Evolutionary conservation across 2,329 filamentous ascomycete species (phyloP), one percentile per base, ranked within the genome.

Genomic region (Ophiocordyceps unilateralis): DNA sequence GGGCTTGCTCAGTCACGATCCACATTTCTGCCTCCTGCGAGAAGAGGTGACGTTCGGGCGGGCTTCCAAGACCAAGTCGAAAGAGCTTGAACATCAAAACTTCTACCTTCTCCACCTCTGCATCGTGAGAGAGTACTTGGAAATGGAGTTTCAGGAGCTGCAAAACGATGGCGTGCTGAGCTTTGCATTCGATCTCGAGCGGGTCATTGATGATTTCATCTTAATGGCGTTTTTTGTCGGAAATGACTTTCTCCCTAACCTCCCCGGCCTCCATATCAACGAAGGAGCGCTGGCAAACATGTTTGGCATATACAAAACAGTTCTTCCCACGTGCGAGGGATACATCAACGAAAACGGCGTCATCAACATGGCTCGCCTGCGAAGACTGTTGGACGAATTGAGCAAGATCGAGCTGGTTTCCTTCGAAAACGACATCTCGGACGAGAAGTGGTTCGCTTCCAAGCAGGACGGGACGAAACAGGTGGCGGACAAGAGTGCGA

Each of bases 161-260:
- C 79, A 91, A 60, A 66, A 80, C 55, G 74, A 81, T 20, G 82
- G 79, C 17, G 67, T 69, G 52, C 68, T 94, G 51, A 70, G 67
- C 36, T 88, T 95, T 53, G 68, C 76, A 41, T 98, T 93, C 57
- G 83, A 98, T 57, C 81, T 98, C 72, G 91, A 98, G 67, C 78
- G 83, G 49, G 78, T 98, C 56, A 96, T 98, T 65, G 91, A 98
- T 59, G 91, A 98, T 68, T 98, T 98, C 62, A 96, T 98, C 58
- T 75, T 98, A 47, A 95, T 98, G 87, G 89, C 88, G 40, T 98
- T 98, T 67, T 98, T 98, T 61, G 86, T 98, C 54, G 91, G 91
- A 58, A 98, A 98, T 63, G 91, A 98, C 73, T 98, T 98, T 66
- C 73, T 98, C 60, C 91, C 91, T 3, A 95, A 98, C 63, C 70